These are phyloP conservation scores for Hypoxylon fuscum DNA, from an alignment of 495 filamentous ascomycete genomes.

Conservation along the genomic window DNA sequence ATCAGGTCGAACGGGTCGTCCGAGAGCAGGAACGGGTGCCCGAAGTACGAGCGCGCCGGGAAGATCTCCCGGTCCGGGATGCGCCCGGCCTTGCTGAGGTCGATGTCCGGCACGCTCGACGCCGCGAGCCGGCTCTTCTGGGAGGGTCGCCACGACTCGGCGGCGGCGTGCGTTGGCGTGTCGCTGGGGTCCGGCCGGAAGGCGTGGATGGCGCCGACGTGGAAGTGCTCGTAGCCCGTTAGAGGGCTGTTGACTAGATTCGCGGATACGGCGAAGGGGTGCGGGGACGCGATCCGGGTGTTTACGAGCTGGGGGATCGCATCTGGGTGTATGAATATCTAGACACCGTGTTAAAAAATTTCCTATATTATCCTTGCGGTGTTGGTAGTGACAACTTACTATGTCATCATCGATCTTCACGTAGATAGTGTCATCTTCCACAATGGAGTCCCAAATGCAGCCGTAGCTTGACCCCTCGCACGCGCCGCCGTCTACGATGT, in stretches of 20 bases:
- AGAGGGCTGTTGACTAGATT: constrained; percentile 62
- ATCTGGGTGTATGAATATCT: constrained; percentile 61
- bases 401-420: constrained; percentile 67
- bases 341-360: constrained; percentile 11
- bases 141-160: constrained; percentile 42
- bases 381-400: constrained; percentile 28
- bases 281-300: constrained; percentile 59
- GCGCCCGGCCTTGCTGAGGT: constrained; percentile 18
- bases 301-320: constrained; percentile 63
- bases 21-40: constrained; percentile 56
- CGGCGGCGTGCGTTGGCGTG: constrained; percentile 33
- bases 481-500: constrained; percentile 33
- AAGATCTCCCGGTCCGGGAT: constrained; percentile 41
- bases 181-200: constrained; percentile 53
- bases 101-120: constrained; percentile 20
- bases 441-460: constrained; percentile 46
- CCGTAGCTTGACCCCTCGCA: constrained; percentile 44
- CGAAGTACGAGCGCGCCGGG: constrained; percentile 42
- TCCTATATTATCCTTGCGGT: background rate
- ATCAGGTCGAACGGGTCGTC: constrained; percentile 45
- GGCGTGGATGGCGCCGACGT: constrained; percentile 54
- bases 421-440: constrained; percentile 56
- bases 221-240: constrained; percentile 56
- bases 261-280: constrained; percentile 59
- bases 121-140: constrained; percentile 26